A percentile compares a stretch with the other conserved stretches of the same genome.
phyloP scores from a whole-genome alignment of 2,329 filamentous ascomycete species.

The Pseudocercospora macadamiae region DNA sequence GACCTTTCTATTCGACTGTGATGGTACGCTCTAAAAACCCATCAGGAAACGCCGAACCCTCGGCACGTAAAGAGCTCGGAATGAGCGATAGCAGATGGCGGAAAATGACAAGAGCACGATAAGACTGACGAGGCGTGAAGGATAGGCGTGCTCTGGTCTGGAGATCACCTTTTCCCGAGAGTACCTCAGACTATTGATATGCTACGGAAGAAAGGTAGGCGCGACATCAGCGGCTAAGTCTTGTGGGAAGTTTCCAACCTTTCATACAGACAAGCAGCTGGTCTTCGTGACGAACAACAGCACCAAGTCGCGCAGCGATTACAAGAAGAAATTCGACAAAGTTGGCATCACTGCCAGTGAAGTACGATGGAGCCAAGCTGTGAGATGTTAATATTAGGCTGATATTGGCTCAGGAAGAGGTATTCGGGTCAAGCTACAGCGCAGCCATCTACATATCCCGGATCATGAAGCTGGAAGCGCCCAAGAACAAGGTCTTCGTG shows the following conservation, averaged over 20 bases:
- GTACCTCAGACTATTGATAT: slow-evolving; percentile 83
- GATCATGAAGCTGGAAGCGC: slow-evolving; percentile 76
- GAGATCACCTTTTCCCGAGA: slow-evolving; percentile 83
- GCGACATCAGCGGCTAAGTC: background rate
- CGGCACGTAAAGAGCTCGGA: slow-evolving; percentile 2
- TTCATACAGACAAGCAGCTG: slow-evolving; percentile 73
- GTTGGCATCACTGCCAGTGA: slow-evolving; percentile 78
- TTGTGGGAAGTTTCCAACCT: background rate
- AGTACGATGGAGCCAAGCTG: slow-evolving; percentile 41
- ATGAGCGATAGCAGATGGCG: background rate
- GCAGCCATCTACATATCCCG: slow-evolving; percentile 93
- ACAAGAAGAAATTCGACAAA: slow-evolving; percentile 83
- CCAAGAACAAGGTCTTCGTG: slow-evolving; percentile 91
- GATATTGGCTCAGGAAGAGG: slow-evolving; percentile 69
- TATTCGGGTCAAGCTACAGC: slow-evolving; percentile 95
- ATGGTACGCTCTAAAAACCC: slow-evolving; percentile 78
- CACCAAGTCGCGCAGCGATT: slow-evolving; percentile 90
- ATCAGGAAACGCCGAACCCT: no score
- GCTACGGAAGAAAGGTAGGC: slow-evolving; percentile 74
- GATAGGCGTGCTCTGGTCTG: slow-evolving; percentile 93
- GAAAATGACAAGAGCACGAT: background rate
- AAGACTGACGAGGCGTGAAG: slow-evolving; percentile 45
- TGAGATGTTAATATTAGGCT: background rate
- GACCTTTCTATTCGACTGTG: slow-evolving; percentile 95
- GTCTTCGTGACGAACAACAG: slow-evolving; percentile 99